These are phyloP conservation scores for Ampelomyces quisqualis DNA, from an alignment of 2,329 filamentous ascomycete species.

Conservation along the genomic window DNA sequence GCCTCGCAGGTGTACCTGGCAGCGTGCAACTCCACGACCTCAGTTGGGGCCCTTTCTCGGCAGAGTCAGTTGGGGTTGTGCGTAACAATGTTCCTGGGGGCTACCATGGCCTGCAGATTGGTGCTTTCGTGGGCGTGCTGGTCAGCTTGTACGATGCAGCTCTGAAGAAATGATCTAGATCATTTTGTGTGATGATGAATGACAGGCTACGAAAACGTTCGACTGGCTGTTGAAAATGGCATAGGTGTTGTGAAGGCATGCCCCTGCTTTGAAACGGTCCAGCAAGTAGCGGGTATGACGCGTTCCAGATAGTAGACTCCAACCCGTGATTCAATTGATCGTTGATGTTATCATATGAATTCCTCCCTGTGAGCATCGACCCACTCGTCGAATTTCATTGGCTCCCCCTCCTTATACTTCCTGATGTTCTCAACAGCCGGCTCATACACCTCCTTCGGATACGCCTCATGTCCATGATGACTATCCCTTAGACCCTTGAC, in stretches of 20 bases:
- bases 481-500: slow-evolving; percentile 54
- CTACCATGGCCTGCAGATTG: slow-evolving; percentile 68
- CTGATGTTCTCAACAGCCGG: slow-evolving; percentile 18
- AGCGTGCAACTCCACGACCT: slow-evolving; percentile 54
- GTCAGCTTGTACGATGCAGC: slow-evolving; percentile 77
- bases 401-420: slow-evolving; percentile 9
- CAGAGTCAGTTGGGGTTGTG: slow-evolving; percentile 62
- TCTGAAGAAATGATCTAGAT: slow-evolving; percentile 55
- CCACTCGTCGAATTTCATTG: slow-evolving; percentile 9
- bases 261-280: background rate
- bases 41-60: slow-evolving; percentile 58
- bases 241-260: too few species aligned
- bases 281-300: too few species aligned
- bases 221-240: slow-evolving; percentile 4
- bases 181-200: background rate
- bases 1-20: slow-evolving; percentile 41
- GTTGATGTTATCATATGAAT: background rate
- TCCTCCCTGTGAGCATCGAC: slow-evolving; percentile 4
- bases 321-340: background rate
- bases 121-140: slow-evolving; percentile 66
- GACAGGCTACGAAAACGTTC: slow-evolving; percentile 1
- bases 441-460: slow-evolving; percentile 22
- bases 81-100: slow-evolving; percentile 69
- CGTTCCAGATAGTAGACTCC: background rate
- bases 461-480: slow-evolving; percentile 48